A percentile compares a stretch with the other conserved stretches of the same genome.
Evolutionary conservation across 2,329 filamentous ascomycete genomes (phyloP).

Genomic region (Apiospora rasikravindrae): DNA sequence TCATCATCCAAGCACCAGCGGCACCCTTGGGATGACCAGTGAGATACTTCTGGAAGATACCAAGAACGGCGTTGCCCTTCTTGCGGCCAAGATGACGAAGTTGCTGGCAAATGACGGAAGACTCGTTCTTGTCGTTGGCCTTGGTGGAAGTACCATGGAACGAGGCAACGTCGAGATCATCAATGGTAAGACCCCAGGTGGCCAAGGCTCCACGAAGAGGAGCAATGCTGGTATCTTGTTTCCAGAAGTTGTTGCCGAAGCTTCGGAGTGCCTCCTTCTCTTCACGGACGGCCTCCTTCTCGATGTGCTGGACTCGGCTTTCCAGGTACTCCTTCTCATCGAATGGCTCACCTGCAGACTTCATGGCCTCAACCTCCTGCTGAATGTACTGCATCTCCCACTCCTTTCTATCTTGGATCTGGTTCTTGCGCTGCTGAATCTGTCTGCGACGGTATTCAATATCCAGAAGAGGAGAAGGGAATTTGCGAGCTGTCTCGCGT

Average conservation of each 20-base stretch:
- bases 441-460: conserved; percentile 97
- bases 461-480: conserved; percentile 93
- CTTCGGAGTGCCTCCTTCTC: conserved; percentile 92
- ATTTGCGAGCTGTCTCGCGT: conserved; percentile 87
- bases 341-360: conserved; percentile 76
- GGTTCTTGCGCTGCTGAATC: conserved; percentile 89
- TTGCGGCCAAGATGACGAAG: conserved; percentile 91
- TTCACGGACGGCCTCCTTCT: conserved; percentile 85
- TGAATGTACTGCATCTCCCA: conserved; percentile 91
- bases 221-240: conserved; percentile 89
- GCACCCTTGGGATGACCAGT: conserved; percentile 99
- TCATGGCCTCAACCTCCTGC: conserved; percentile 91
- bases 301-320: conserved; percentile 84
- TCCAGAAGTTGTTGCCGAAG: conserved; percentile 99
- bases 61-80: conserved; percentile 94
- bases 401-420: conserved; percentile 97
- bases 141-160: conserved; percentile 99
- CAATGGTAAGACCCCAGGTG: conserved; percentile 97
- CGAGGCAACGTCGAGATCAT: conserved; percentile 92
- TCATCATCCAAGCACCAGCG: conserved; percentile 99
- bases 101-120: conserved; percentile 95
- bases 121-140: conserved; percentile 99
- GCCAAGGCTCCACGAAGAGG: conserved; percentile 94
- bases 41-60: conserved; percentile 99
- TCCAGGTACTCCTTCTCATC: conserved; percentile 84